phyloP scores from a whole-genome alignment of 169 alveolate genomes.

The Plasmodium adleri region DNA sequence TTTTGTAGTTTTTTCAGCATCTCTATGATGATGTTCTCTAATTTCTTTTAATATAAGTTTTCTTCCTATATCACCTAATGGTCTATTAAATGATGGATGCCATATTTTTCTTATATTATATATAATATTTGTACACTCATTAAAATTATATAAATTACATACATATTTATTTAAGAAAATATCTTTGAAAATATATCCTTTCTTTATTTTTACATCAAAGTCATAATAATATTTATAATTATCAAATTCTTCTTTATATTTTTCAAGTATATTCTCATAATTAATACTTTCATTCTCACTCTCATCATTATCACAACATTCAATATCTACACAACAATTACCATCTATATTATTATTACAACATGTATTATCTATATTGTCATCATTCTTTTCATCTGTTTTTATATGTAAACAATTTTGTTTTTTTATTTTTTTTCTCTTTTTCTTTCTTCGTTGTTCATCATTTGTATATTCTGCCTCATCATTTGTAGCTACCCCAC shows the following conservation, averaged over 20 bases:
- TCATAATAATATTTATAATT: not conserved
- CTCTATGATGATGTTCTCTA: conserved; percentile 43
- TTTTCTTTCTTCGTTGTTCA: not conserved
- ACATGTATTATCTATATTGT: too few relatives aligned
- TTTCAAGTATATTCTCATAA: not conserved
- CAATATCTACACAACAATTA: too few relatives aligned
- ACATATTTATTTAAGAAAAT: too few relatives aligned
- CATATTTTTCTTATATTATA: conserved; percentile 37
- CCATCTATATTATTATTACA: too few relatives aligned
- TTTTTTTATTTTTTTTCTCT: not conserved
- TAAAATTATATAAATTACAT: not conserved
- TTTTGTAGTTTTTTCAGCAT: conserved; percentile 36
- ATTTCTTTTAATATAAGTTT: conserved; percentile 45
- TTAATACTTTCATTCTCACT: not conserved
- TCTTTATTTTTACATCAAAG: too few relatives aligned
- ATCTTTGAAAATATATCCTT: too few relatives aligned
- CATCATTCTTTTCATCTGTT: not conserved
- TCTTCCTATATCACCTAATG: conserved; percentile 56
- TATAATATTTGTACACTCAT: conserved; percentile 20
- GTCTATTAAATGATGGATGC: conserved; percentile 33
- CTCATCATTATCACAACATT: not conserved
- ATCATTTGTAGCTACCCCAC: not conserved
- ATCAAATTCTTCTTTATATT: not conserved
- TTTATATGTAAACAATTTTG: not conserved
- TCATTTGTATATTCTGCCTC: too few relatives aligned